Base-by-base conservation (phyloP, 176 grass and related monocot species). In the Carex myosuroides region DNA sequence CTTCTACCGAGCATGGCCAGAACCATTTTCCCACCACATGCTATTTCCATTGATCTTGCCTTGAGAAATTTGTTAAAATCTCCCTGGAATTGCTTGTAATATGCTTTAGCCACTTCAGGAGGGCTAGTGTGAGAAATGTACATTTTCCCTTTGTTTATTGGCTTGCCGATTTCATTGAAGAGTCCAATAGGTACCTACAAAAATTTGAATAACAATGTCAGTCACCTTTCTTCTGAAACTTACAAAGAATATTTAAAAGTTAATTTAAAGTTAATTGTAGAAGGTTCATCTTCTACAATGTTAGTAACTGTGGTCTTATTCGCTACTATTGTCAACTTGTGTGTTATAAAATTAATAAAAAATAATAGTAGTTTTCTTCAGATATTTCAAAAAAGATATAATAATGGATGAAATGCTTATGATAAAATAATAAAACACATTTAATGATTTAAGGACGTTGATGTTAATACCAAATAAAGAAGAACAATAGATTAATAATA, bases 121-220 rank as follows among this genome's bases (percentile, higher is more conserved):
- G 93, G 93, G 85, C 93, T 94, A 10, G 89, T 88, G 79, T 85
- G 88, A 4, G 90, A 99, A 32, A 95, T 94, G 72, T 95, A 95
- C 87, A 94, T 95, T 80, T 92, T 99, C 5, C 93, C 91, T 83
- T 80, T 90, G 80, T 99, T 99, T 37, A 95, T 87, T 50, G 96
- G 79, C 76, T 8, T 30, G 59, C 75, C 68, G 44, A 10, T 66
- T 57, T 81, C 85, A 13, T 90, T 86, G 1, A 91, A 87, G 20
- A 94, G 86, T 10, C 91, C 91, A 12, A 13, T 55, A 66, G 94
- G 94, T 6, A 97, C 90, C 89, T 92, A 81, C 73, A 89, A 79
- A 60, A 64, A 22, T n/a, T 79, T 73, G 35, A 32, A 46, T 18
- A 17, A 75, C 22, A 35, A 30, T 13, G 74, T 65, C 16, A 82